phyloP scores from a whole-genome alignment of 306 rosid genomes.

The Spatholobus suberectus region DNA sequence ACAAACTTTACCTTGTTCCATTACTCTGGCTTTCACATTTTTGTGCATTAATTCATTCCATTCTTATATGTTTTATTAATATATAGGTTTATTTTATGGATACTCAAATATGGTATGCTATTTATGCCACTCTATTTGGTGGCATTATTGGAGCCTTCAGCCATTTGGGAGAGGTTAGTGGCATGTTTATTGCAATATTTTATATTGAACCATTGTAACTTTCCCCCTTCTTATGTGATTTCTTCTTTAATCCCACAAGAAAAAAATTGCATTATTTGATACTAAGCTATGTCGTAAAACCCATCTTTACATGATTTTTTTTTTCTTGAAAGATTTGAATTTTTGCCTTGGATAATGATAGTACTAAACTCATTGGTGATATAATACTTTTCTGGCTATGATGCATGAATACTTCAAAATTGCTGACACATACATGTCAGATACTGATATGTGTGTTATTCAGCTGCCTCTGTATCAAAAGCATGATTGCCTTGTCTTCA shows the following conservation, averaged over 20 bases:
- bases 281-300: not conserved
- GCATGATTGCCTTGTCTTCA: not conserved
- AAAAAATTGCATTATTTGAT: slow-evolving; percentile 2
- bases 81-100: slow-evolving; percentile 95
- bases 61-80: slow-evolving; percentile 41
- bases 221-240: not conserved
- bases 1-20: slow-evolving; percentile 30
- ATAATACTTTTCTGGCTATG: not conserved
- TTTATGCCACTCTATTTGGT: slow-evolving; percentile 89
- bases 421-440: not conserved
- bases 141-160: slow-evolving; percentile 96
- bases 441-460: not conserved
- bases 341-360: slow-evolving; percentile 7
- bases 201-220: slow-evolving; percentile 23
- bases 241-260: slow-evolving; percentile 5
- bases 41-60: slow-evolving; percentile 15
- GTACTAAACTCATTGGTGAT: slow-evolving; percentile 15
- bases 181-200: slow-evolving; percentile 14
- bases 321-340: not conserved
- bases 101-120: slow-evolving; percentile 98
- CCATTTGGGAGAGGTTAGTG: slow-evolving; percentile 98
- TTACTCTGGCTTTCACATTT: slow-evolving; percentile 32
- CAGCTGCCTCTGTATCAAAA: not conserved
- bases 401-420: not conserved
- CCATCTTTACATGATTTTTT: slow-evolving; percentile 5